A percentile compares a stretch with the other conserved stretches of the same genome.
Conservation (phyloP, 2,329 filamentous ascomycete species). For the Pseudogymnoascus sp. region DNA sequence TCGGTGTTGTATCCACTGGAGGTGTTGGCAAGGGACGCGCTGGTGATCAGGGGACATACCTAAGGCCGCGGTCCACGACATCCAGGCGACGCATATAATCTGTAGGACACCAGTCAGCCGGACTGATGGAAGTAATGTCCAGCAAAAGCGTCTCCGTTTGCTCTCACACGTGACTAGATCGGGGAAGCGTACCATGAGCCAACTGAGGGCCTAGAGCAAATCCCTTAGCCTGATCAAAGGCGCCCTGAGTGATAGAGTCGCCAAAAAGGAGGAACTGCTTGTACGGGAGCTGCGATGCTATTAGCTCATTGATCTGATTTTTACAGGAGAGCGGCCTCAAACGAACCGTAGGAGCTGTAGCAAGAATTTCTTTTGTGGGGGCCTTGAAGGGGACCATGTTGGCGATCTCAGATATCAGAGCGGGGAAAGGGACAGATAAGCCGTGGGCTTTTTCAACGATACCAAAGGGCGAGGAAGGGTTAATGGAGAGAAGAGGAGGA, state of each 20-base stretch:
- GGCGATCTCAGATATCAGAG: neutral
- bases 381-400: neutral
- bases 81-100: constrained; percentile 72
- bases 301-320: neutral
- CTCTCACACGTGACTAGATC: neutral
- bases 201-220: constrained; percentile 70
- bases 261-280: constrained; percentile 74
- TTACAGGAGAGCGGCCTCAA: too few relatives aligned
- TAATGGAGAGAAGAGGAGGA: neutral
- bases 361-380: neutral
- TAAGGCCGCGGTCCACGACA: constrained; percentile 80
- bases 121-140: neutral
- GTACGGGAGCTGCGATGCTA: neutral
- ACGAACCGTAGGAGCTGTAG: neutral
- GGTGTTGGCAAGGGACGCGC: neutral
- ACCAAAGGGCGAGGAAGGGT: neutral
- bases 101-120: constrained; percentile 29
- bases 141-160: neutral
- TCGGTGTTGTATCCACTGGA: constrained; percentile 68
- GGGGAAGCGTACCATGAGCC: constrained; percentile 48
- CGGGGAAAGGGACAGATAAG: neutral
- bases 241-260: constrained; percentile 76
- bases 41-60: constrained; percentile 31
- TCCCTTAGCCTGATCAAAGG: constrained; percentile 52
- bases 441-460: neutral